These are phyloP conservation scores for Fusarium sp. DNA, from an alignment of 2,329 filamentous ascomycete species.

Conservation along the genomic window DNA sequence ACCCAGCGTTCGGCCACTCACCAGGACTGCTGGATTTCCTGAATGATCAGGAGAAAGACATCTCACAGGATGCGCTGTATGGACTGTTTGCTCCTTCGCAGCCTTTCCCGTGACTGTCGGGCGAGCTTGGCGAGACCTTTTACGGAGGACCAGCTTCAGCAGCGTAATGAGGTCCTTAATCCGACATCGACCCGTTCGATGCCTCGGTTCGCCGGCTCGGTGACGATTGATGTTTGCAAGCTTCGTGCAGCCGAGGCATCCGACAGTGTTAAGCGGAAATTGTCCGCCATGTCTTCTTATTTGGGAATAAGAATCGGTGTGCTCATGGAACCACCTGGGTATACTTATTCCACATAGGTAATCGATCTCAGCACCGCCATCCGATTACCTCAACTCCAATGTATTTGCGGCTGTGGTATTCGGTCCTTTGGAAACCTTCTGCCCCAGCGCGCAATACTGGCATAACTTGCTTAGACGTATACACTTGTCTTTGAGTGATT, in stretches of 20 bases:
- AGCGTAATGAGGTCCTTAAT: slow-evolving; percentile 11
- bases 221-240: background rate
- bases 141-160: slow-evolving; percentile 30
- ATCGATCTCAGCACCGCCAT: background rate
- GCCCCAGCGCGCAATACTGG: background rate
- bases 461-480: background rate
- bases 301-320: background rate
- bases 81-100: slow-evolving; percentile 52
- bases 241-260: slow-evolving; percentile 15
- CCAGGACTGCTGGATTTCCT: slow-evolving; percentile 49
- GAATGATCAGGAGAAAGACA: slow-evolving; percentile 52
- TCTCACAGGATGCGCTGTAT: slow-evolving; percentile 52
- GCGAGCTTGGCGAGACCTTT: slow-evolving; percentile 41
- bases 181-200: slow-evolving; percentile 4
- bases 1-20: slow-evolving; percentile 46
- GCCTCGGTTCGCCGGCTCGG: slow-evolving; percentile 10
- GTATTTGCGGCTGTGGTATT: background rate
- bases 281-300: background rate
- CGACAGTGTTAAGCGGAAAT: too few species aligned
- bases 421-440: too few species aligned
- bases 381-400: background rate
- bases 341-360: background rate
- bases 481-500: background rate
- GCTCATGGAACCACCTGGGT: background rate
- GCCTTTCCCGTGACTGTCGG: slow-evolving; percentile 48